phyloP scores from a whole-genome alignment of 441 rosid species.

The Corymbia citriodora region DNA sequence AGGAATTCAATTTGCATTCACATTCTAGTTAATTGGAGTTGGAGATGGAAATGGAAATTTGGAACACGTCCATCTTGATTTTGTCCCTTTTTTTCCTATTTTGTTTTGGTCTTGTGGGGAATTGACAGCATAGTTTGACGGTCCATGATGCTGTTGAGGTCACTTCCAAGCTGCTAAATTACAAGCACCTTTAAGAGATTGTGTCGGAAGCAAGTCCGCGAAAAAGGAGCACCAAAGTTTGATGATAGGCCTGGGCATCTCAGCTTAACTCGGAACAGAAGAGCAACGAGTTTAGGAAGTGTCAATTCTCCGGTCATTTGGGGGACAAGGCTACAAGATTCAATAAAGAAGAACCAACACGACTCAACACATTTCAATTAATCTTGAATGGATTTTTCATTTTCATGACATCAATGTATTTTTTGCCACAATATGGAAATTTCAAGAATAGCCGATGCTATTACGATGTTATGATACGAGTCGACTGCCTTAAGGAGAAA shows the following conservation, averaged over 20 bases:
- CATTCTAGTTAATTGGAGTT: background rate
- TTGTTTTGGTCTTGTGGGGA: background rate
- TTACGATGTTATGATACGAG: background rate
- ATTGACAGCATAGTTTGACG: background rate
- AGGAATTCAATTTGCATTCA: background rate
- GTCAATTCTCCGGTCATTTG: accelerated
- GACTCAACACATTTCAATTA: background rate
- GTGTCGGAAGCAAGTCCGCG: accelerated
- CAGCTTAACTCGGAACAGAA: background rate
- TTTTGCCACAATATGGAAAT: background rate
- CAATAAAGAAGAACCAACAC: background rate
- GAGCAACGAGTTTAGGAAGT: background rate
- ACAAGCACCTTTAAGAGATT: background rate
- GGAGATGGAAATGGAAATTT: background rate
- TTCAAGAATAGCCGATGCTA: background rate
- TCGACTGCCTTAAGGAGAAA: background rate
- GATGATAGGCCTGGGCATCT: background rate
- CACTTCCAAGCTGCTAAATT: background rate
- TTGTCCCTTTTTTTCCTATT: background rate
- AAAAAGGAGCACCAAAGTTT: too few relatives aligned
- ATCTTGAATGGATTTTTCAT: background rate
- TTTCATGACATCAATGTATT: background rate
- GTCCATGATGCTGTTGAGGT: background rate
- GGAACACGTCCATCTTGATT: background rate
- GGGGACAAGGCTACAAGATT: background rate